These are phyloP conservation scores for Metschnikowia colocasiae DNA, from an alignment of 805 yeast genomes.

Conservation along the genomic window DNA sequence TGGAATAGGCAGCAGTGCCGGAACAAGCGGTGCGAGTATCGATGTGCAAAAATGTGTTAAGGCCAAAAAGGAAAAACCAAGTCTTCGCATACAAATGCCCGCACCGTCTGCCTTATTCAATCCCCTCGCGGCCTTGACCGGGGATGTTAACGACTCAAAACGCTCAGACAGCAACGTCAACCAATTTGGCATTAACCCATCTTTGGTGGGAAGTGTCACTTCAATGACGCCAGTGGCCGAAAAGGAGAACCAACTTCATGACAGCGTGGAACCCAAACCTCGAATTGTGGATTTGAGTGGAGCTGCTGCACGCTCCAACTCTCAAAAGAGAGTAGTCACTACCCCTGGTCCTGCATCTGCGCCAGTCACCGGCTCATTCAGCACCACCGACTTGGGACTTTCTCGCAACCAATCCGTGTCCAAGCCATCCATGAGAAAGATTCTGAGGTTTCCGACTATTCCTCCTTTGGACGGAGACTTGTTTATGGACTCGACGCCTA, in stretches of 20 bases:
- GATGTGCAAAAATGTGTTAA: background rate
- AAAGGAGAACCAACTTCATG: slow-evolving; percentile 29
- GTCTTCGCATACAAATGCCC: slow-evolving; percentile 71
- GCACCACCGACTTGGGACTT: background rate
- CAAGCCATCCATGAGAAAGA: slow-evolving; percentile 4
- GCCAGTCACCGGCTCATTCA: slow-evolving; percentile 10
- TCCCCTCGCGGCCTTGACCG: slow-evolving; percentile 36
- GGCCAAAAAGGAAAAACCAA: slow-evolving; percentile 46
- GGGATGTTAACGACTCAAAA: slow-evolving; percentile 22
- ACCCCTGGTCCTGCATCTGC: slow-evolving; percentile 14
- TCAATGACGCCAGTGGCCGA: slow-evolving; percentile 84
- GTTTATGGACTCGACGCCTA: slow-evolving; percentile 36
- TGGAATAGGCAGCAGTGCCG: slow-evolving; percentile 8
- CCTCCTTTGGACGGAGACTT: slow-evolving; percentile 36
- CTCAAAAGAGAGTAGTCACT: background rate
- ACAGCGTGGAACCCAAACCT: slow-evolving; percentile 5
- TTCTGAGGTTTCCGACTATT: slow-evolving; percentile 31
- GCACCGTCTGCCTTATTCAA: slow-evolving; percentile 48
- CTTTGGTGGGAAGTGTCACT: slow-evolving; percentile 47
- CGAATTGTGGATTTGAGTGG: slow-evolving; percentile 4
- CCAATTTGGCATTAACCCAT: slow-evolving; percentile 63
- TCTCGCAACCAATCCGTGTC: background rate
- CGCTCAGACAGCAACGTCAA: slow-evolving; percentile 45
- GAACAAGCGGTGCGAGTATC: background rate
- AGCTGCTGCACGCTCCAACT: slow-evolving; percentile 1